Base-by-base conservation (phyloP, 73 alveolate species). In the Tetrahymena borealis region DNA sequence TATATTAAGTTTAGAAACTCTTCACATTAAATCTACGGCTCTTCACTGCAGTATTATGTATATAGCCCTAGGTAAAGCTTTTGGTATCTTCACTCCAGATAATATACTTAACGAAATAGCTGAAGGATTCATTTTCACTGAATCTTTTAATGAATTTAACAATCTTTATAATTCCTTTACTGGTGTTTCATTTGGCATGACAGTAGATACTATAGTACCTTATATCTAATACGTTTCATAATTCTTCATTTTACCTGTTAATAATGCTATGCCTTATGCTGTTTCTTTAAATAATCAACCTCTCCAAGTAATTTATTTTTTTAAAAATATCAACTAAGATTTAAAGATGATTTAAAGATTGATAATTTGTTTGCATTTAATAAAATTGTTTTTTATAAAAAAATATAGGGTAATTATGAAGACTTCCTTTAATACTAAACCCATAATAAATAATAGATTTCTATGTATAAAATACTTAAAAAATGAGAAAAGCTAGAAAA, bases 21-120 rank as follows among this genome's bases (percentile, higher is more conserved):
- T 93, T 0, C n/a, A 42, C 33, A 41, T 38, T 38, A 85, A 85
- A 18, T 20, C 95, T 16, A 93, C 93, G 20, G 18, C 11, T 11
- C 32, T 93, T 33, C 78, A 79, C 39, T 91, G 93, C 11, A 38
- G 92, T 38, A 79, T 93, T 11, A 93, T 93, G 95, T 93, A 93
- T 93, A 90, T 93, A 4, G 91, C 40, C 0, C 79, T 93, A 33
- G 95, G 90, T 12, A 13, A 78, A 39, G 93, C 90, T 24, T 38
- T 79, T 93, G 91, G 78, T 32, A 24, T 78, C 78, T 93, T 78
- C 32, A 39, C 93, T 13, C 20, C 18, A 85, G 95, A 93, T 5
- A 38, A 93, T 20, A 85, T 93, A 18, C 28, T 15, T 24, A 60
- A 60, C 10, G 6, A 15, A n/a, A 35, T 60, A 13, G 9, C 33